Conservation (phyloP, 164 flowering plant genomes). For the Sedum album region DNA sequence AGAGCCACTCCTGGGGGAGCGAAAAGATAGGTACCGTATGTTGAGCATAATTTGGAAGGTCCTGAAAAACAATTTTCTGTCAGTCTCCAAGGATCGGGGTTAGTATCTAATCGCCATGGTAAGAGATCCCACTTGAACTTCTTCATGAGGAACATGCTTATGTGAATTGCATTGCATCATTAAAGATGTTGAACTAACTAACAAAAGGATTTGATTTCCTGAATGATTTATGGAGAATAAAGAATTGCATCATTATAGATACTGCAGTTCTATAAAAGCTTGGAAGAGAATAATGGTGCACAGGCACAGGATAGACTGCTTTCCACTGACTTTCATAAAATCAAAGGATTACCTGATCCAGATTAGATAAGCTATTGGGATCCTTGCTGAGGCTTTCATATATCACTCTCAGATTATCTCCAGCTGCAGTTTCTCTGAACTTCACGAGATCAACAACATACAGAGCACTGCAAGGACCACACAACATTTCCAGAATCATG, state of each 20-base stretch:
- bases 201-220: not conserved
- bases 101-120: not conserved
- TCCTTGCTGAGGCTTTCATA: conserved; percentile 98
- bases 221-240: not conserved
- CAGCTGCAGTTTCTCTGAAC: conserved; percentile 98
- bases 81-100: not conserved
- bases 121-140: not conserved
- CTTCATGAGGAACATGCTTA: not conserved
- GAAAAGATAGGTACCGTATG: conserved; percentile 89
- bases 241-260: too few relatives aligned
- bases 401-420: conserved; percentile 88
- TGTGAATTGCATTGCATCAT: not conserved
- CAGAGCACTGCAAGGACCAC: conserved; percentile 64
- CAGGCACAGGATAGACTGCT: not conserved
- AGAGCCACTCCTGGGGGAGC: conserved; percentile 95
- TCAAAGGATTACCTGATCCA: conserved; percentile 62
- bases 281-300: not conserved
- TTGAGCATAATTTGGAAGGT: conserved; percentile 98
- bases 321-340: not conserved
- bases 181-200: not conserved
- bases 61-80: conserved; percentile 37
- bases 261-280: not conserved
- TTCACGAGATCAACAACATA: conserved; percentile 92
- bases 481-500: conserved; percentile 8
- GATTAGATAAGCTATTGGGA: conserved; percentile 92